Percentiles rank a stretch among this genome's conserved stretches.
Conservation (phyloP, 805 yeast species). For the Candida montana region DNA sequence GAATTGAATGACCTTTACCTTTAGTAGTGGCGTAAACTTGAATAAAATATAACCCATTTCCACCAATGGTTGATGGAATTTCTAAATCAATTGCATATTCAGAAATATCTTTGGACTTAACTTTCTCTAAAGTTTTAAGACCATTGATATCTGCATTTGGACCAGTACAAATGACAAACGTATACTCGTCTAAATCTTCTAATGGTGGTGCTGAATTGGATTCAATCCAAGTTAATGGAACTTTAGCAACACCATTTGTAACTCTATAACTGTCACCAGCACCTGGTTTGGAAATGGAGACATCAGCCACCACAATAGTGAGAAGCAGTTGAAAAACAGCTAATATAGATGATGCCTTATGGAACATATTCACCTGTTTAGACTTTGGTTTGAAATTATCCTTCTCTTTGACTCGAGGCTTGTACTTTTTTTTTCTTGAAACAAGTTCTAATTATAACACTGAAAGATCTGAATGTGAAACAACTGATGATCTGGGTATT, state of each 20-base stretch:
- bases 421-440: too few species aligned
- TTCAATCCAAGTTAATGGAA: slow-evolving; percentile 47
- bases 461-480: too few species aligned
- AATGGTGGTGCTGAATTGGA: slow-evolving; percentile 46
- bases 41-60: slow-evolving; percentile 64
- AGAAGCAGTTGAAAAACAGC: not conserved
- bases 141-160: slow-evolving; percentile 45
- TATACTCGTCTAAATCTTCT: slow-evolving; percentile 35
- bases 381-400: too few species aligned
- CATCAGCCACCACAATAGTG: slow-evolving; percentile 16
- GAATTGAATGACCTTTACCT: slow-evolving; percentile 45
- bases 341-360: too few species aligned
- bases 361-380: too few species aligned
- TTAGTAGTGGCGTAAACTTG: slow-evolving; percentile 51
- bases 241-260: slow-evolving; percentile 23
- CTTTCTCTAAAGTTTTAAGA: slow-evolving; percentile 26
- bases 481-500: too few species aligned
- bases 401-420: too few species aligned
- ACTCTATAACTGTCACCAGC: slow-evolving; percentile 17
- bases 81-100: slow-evolving; percentile 34
- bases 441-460: too few species aligned
- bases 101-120: slow-evolving; percentile 28
- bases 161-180: slow-evolving; percentile 68
- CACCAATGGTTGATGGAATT: slow-evolving; percentile 41
- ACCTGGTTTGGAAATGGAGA: slow-evolving; percentile 25